Percentiles rank a stretch among this genome's conserved stretches.
Evolutionary conservation across 2,329 filamentous ascomycete genomes (phyloP).

Genomic region (Fusarium coffeatum): DNA sequence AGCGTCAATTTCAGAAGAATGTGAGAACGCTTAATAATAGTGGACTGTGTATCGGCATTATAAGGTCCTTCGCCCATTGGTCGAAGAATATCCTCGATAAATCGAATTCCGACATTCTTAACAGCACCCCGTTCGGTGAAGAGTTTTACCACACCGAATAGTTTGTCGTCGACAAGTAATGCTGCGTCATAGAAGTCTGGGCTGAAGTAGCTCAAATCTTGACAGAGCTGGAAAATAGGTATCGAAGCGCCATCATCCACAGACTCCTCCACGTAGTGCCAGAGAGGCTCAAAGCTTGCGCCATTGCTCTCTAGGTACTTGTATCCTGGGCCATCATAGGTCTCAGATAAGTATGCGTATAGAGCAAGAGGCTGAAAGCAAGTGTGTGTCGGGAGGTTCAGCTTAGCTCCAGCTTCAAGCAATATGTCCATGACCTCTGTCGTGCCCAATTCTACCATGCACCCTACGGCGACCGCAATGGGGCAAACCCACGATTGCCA

Average conservation of each 20-base stretch:
- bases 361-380: neutral
- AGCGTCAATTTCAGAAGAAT: neutral
- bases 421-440: neutral
- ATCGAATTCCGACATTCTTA: neutral
- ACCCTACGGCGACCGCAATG: too few relatives aligned
- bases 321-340: neutral
- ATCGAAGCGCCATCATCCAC: neutral
- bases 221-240: neutral
- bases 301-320: neutral
- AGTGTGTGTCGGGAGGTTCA: neutral
- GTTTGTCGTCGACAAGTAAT: neutral
- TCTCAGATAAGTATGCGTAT: neutral
- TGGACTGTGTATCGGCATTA: too few relatives aligned
- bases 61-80: too few relatives aligned
- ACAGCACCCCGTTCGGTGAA: neutral
- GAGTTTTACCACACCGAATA: neutral
- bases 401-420: neutral
- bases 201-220: too few relatives aligned
- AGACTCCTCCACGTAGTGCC: neutral
- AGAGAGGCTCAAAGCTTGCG: neutral
- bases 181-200: too few relatives aligned
- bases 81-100: neutral
- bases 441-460: too few relatives aligned
- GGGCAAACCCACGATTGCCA: too few relatives aligned
- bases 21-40: neutral